Evolutionary conservation across 495 filamentous ascomycete species (phyloP).

Genomic region (Tuber borchii): DNA sequence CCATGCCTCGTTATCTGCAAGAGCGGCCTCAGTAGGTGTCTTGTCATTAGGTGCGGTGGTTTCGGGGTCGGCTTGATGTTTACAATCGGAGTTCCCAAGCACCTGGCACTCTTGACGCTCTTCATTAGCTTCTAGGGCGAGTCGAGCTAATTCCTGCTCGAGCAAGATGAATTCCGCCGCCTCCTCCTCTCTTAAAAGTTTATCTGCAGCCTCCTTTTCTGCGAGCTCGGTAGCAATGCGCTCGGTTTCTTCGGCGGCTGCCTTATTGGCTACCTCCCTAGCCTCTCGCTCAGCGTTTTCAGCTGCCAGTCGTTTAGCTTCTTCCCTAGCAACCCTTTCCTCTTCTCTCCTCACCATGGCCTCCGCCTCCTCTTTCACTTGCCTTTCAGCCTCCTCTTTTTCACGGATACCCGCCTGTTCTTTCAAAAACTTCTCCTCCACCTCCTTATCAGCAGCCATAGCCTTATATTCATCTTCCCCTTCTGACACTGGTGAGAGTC

Average conservation of each 20-base stretch:
- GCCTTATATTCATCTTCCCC: slow-evolving; percentile 3
- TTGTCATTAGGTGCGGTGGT: neutral
- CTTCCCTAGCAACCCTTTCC: slow-evolving; percentile 5
- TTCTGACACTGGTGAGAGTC: neutral
- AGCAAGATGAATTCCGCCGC: neutral
- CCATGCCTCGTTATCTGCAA: neutral
- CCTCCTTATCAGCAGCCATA: neutral
- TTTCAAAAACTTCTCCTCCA: neutral
- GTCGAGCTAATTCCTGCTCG: neutral
- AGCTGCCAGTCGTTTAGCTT: slow-evolving; percentile 4
- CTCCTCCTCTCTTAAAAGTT: neutral
- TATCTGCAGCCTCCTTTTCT: neutral
- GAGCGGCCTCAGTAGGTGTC: neutral
- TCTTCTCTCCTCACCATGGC: neutral
- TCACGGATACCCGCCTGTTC: neutral
- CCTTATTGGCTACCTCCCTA: neutral
- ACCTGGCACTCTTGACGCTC: neutral
- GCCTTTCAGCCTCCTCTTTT: neutral
- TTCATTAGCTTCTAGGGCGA: neutral
- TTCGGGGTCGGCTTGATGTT: neutral
- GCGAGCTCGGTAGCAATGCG: neutral
- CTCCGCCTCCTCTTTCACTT: slow-evolving; percentile 10
- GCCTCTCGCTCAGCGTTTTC: neutral
- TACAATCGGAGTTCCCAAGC: neutral
- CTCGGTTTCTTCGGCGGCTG: neutral